Conservation (phyloP, 371 early-diverging fungal genomes). For the Mortierella sp. region DNA sequence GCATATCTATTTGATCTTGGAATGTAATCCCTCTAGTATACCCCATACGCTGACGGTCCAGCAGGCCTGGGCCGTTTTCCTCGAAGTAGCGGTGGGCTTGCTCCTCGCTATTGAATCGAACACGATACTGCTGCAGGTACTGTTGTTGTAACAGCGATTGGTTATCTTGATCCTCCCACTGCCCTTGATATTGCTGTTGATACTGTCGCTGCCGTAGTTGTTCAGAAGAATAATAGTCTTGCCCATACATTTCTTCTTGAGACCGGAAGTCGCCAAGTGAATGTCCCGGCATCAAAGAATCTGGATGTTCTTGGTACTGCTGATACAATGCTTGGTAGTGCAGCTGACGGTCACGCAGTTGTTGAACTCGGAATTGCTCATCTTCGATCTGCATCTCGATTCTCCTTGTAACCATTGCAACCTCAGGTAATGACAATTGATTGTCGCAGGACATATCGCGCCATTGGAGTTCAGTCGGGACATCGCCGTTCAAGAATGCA, state of each 20-base stretch:
- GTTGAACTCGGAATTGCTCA: not conserved
- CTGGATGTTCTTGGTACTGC: not conserved
- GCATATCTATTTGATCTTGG: not conserved
- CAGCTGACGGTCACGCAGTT: not conserved
- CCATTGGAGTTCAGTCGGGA: conserved; percentile 24
- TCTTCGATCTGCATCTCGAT: not conserved
- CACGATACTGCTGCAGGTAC: not conserved
- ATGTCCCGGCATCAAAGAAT: not conserved
- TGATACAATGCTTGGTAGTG: not conserved
- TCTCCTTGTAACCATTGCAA: not conserved
- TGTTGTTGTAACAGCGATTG: not conserved
- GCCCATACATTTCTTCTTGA: not conserved
- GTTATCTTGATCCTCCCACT: not conserved
- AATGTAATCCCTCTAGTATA: not conserved
- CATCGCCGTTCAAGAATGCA: conserved; percentile 11
- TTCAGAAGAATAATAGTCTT: not conserved
- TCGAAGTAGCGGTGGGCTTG: not conserved
- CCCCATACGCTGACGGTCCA: not conserved
- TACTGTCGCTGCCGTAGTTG: not conserved
- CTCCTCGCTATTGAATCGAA: not conserved
- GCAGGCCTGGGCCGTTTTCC: not conserved
- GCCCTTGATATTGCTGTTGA: conserved; percentile 1
- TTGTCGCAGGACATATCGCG: conserved; percentile 14
- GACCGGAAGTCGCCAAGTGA: not conserved
- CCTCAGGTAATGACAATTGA: conserved; percentile 14